phyloP scores from a whole-genome alignment of 805 yeast species.

The Hemisphaericaspora nanyangensis region DNA sequence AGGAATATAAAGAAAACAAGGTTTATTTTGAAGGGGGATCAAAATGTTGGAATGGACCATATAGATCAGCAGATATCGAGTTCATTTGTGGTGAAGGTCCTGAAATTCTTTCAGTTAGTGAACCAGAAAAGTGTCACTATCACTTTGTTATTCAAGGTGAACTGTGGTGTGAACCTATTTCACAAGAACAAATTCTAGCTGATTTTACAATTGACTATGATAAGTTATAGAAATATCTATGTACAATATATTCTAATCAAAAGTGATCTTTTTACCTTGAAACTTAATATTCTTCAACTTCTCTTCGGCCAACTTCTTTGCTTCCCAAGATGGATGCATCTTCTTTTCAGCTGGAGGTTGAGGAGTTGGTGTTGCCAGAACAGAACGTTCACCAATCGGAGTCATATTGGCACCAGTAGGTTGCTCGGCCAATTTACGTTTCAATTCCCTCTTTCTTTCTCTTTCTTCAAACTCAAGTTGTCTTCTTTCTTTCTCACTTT shows the following conservation, averaged over 20 bases:
- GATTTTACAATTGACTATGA: constrained; percentile 25
- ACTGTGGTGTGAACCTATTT: constrained; percentile 33
- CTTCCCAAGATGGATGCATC: constrained; percentile 98
- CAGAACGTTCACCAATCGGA: constrained; percentile 38
- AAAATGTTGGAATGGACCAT: constrained; percentile 93
- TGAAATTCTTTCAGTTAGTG: constrained; percentile 63
- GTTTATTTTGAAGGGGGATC: constrained; percentile 59
- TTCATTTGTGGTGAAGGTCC: constrained; percentile 63
- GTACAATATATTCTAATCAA: constrained; percentile 39
- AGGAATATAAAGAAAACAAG: constrained; percentile 22
- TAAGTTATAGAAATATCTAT: constrained; percentile 11
- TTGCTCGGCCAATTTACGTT: constrained; percentile 31
- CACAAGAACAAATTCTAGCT: constrained; percentile 23
- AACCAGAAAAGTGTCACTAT: constrained; percentile 88
- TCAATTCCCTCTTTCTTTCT: constrained; percentile 60
- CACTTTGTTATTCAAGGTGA: constrained; percentile 30
- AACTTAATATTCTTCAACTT: constrained; percentile 62
- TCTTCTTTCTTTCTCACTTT: constrained; percentile 54
- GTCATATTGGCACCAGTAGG: constrained; percentile 38
- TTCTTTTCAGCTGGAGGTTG: constrained; percentile 7
- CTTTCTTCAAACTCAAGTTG: constrained; percentile 71
- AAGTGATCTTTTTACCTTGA: constrained; percentile 79
- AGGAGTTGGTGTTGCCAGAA: constrained; percentile 9
- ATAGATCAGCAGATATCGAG: constrained; percentile 61
- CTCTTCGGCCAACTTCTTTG: constrained; percentile 73